Base-by-base conservation (phyloP, 805 yeast species). In the Wickerhamomyces pijperi region DNA sequence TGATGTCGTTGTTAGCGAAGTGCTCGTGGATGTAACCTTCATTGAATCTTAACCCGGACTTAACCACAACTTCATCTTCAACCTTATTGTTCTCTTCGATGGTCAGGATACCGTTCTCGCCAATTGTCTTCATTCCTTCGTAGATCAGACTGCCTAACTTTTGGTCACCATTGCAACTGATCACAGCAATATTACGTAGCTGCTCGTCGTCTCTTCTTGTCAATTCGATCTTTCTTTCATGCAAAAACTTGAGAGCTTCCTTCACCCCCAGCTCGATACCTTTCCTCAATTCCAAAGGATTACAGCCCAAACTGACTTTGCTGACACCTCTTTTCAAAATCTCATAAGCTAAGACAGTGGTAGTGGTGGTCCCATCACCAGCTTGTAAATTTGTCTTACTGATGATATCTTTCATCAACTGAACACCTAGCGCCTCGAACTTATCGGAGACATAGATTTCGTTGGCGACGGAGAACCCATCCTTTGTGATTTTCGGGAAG, bases 321-420 rank as follows among this genome's bases (percentile, higher is more conserved):
- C 86, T 87, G 45, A 90, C 94, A 23, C 94, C 76, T 66, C 92
- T 97, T 44, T 95, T 80, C 70, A 90, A 85, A 52, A 90, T 90
- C 42, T 95, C 82, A 64, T 95, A 83, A 51, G 97, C 97, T 52
- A 90, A 72, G 40, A 90, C 94, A 36, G 97, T 92, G 52, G 97
- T 97, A 35, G 95, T 82, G 31, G 98, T 90, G 48, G 98, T 90
- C 65, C 98, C 98, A 56, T 90, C 98, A 67, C 98, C 98, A 45
- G 97, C 97, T 53, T 82, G 74, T 64, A 90, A 96, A 64, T 92
- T 92, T 55, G 98, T 88, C 75, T 84, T 90, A 52, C 94, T 78
- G 34, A 97, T 96, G 43, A 92, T 97, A 60, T 92, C 97, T 67
- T 88, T 97, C 56, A 90, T 68, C 49, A 90, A 72, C 68, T 84